Base-by-base conservation (phyloP, 345 rosid species). In the Salix brachista region DNA sequence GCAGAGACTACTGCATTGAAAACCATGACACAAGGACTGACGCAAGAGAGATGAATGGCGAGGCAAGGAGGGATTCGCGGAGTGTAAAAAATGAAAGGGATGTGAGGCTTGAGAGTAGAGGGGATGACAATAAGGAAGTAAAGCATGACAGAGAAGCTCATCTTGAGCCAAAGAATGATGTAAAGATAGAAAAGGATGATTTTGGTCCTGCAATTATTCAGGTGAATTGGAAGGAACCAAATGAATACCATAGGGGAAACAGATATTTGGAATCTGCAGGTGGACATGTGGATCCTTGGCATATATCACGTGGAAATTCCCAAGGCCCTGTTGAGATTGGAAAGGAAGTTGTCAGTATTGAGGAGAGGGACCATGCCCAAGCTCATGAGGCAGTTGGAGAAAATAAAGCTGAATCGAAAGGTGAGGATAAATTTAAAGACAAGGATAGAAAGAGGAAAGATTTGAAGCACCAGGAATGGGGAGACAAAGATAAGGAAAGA, bases 381-480 rank as follows among this genome's bases (percentile, higher is more conserved):
- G 80, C 86, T 67, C 90, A 88, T 52, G 96, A 93, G 86, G 87
- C 94, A 2, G 88, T 87, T 58, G 99, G 95, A 21, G 99, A 94
- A 82, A 92, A 92, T 80, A 96, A 88, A 85, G 80, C 89, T 82
- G 98, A 92, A 80, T 71, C 76, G 11, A 96, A 91, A 85, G 84
- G 83, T n/a, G 99, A 96, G 28, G 99, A 96, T 78, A 88, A 89
- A 75, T 88, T 86, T 82, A 96, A 92, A 79, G 99, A 93, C 44
- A 95, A 91, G 83, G 99, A 96, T 61, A 91, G 89, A 83, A 96
- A 92, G 81, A 85, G 95, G 83, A 96, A 93, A 84, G 99, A 96
- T 65, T 69, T 78, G 34, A 96, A 90, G 86, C 89, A 85, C 65
- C 82, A 92, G 67, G 99, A 96, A 52, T 92, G 96, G 94, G 96